Evolutionary conservation across 129 eudicot species (phyloP).

Genomic region (Pulicaria dysenterica): DNA sequence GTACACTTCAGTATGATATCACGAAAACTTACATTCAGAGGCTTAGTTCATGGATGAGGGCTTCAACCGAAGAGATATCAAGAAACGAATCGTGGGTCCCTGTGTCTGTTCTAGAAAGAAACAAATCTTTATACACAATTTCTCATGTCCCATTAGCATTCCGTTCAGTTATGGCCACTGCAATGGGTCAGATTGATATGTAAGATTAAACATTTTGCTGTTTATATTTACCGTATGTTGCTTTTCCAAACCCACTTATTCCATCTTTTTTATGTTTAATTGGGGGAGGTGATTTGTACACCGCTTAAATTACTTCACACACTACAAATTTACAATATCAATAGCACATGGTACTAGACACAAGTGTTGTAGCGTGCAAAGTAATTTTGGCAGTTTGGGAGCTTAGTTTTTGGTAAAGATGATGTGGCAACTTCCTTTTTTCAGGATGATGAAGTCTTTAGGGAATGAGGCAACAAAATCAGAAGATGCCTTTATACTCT

Average conservation of each 20-base stretch:
- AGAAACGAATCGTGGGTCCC: slow-evolving; percentile 88
- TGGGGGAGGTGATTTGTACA: not conserved
- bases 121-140: slow-evolving; percentile 85
- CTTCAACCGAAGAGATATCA: slow-evolving; percentile 76
- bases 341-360: not conserved
- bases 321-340: not conserved
- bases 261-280: not conserved
- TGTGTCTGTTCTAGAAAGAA: slow-evolving; percentile 88
- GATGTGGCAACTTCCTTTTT: slow-evolving; percentile 6
- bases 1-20: slow-evolving; percentile 76
- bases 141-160: slow-evolving; percentile 91
- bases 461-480: slow-evolving; percentile 75
- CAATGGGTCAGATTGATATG: slow-evolving; percentile 87
- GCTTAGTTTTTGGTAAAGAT: not conserved
- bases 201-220: slow-evolving; percentile 41
- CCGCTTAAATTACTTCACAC: not conserved
- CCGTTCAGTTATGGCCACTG: slow-evolving; percentile 75
- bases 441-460: slow-evolving; percentile 80
- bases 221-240: not conserved
- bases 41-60: slow-evolving; percentile 94
- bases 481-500: slow-evolving; percentile 70
- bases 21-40: slow-evolving; percentile 77
- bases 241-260: not conserved
- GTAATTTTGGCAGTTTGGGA: not conserved
- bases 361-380: not conserved